These are phyloP conservation scores for Marchantia paleacea DNA, from an alignment of 225 moss, liverwort and hornwort genomes.

Conservation along the genomic window DNA sequence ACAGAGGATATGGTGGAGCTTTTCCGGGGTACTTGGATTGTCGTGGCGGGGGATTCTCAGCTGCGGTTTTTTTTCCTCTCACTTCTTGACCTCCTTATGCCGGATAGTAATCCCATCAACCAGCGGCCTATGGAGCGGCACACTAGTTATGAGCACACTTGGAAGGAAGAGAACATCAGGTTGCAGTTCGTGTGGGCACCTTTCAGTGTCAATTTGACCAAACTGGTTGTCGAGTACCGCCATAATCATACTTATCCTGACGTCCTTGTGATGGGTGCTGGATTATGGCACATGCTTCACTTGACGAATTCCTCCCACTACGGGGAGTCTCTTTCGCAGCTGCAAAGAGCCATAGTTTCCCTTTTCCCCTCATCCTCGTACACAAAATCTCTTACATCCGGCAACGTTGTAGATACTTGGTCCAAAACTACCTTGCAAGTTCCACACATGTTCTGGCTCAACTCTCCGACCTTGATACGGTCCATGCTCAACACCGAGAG, in stretches of 20 bases:
- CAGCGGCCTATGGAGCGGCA: conserved; percentile 59
- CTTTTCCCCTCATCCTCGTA: conserved; percentile 34
- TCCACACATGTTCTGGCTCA: conserved; percentile 89
- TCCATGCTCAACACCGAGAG: conserved; percentile 54
- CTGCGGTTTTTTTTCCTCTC: conserved; percentile 74
- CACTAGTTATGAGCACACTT: conserved; percentile 54
- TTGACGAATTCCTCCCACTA: conserved; percentile 63
- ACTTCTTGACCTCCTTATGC: conserved; percentile 64
- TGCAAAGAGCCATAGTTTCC: conserved; percentile 45
- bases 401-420: conserved; percentile 22
- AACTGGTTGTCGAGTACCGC: conserved; percentile 46
- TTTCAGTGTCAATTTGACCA: conserved; percentile 63
- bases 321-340: conserved; percentile 47
- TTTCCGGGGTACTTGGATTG: conserved; percentile 81
- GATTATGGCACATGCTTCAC: conserved; percentile 95
- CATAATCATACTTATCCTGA: conserved; percentile 58
- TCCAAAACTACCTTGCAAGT: conserved; percentile 25
- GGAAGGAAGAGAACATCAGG: conserved; percentile 59
- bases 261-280: conserved; percentile 66
- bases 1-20: conserved; percentile 63
- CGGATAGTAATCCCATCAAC: conserved; percentile 48
- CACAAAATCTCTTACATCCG: conserved; percentile 17
- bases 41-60: conserved; percentile 90
- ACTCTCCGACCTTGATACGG: conserved; percentile 61
- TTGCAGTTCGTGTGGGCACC: conserved; percentile 85